Evolutionary conservation across 495 filamentous ascomycete genomes (phyloP), one percentile per base, ranked within the genome.

Genomic region (Entonaema liquescens): DNA sequence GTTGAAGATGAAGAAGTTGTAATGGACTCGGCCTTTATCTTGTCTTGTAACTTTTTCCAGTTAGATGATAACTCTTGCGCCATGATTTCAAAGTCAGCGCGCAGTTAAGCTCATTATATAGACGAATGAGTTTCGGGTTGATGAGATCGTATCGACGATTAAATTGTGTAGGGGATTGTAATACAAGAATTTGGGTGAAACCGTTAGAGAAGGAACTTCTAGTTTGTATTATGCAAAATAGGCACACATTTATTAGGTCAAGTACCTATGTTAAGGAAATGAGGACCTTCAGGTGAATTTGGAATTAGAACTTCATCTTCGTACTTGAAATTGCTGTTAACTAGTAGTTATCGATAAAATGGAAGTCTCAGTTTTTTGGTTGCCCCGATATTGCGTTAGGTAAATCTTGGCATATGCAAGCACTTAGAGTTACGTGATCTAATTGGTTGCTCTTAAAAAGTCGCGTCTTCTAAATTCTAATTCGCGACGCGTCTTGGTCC

Each of bases 31-130:
- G 86, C 81, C 70, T 89, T 87, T 59, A 92, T 79, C 36, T 84
- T 85, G 65, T 81, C 86, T 83, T 92, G 89, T 63, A 93, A 83
- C 78, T 89, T 92, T 74, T 91, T 90, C 90, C 90, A 93, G 80
- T 93, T 93, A 64, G 84, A 83, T 1, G 85, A 87, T 33, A 87
- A 78, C 56, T 82, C 79, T 44, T 57, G 60, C 26, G 76, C 76
- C 82, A 81, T 82, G 72, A 21, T 53, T 56, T 59, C 0, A 21
- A 3, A 13, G 17, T 40, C 50, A 65, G 9, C 0, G 55, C 21
- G n/a, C 23, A 23, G 29, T 19, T 54, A 25, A 7, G 21, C 6
- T 49, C 49, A 62, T 58, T 35, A 17, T 36, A 50, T 23, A 19
- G 40, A 44, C 44, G 36, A 52, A 21, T 63, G 59, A 53, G 19